Evolutionary conservation across 371 early-diverging fungal genomes (phyloP).

Genomic region (Blakeslea trispora): DNA sequence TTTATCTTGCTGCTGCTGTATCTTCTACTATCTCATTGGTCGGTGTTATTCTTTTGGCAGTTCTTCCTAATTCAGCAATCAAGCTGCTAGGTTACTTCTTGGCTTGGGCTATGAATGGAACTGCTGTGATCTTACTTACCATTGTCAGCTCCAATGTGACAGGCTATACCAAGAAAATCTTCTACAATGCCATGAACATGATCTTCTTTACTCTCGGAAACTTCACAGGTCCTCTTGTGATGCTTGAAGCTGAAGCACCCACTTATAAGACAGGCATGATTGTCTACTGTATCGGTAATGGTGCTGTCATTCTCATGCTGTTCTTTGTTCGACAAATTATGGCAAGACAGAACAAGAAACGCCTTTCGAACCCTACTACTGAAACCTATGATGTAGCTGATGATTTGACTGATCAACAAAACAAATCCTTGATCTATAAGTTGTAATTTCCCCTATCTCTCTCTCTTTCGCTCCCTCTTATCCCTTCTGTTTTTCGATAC

Average conservation of each 20-base stretch:
- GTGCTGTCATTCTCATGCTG: slow-evolving; percentile 27
- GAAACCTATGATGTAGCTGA: slow-evolving; percentile 10
- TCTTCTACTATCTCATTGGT: slow-evolving; percentile 21
- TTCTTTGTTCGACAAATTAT: slow-evolving; percentile 21
- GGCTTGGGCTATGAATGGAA: slow-evolving; percentile 30
- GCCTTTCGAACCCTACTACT: slow-evolving; percentile 10
- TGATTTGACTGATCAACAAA: slow-evolving; percentile 31
- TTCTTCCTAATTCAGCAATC: slow-evolving; percentile 22
- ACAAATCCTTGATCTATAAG: slow-evolving; percentile 24
- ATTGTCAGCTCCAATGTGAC: slow-evolving; percentile 34
- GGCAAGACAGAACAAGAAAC: slow-evolving; percentile 25
- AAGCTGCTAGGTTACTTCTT: slow-evolving; percentile 38
- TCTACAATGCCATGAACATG: slow-evolving; percentile 32
- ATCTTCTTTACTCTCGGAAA: slow-evolving; percentile 34
- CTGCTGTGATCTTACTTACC: slow-evolving; percentile 28
- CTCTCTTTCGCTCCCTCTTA: no score
- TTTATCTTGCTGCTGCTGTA: slow-evolving; percentile 20
- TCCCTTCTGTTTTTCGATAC: no score
- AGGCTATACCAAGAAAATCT: slow-evolving; percentile 46
- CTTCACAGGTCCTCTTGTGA: slow-evolving; percentile 39
- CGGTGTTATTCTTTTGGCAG: slow-evolving; percentile 32
- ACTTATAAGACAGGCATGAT: slow-evolving; percentile 38
- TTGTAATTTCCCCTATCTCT: slow-evolving; percentile 5
- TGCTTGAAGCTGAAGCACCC: slow-evolving; percentile 23
- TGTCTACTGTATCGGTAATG: slow-evolving; percentile 31